These are phyloP conservation scores for Thecaphora thlaspeos DNA, from an alignment of 1,284 basidiomycete genomes.

Conservation along the genomic window DNA sequence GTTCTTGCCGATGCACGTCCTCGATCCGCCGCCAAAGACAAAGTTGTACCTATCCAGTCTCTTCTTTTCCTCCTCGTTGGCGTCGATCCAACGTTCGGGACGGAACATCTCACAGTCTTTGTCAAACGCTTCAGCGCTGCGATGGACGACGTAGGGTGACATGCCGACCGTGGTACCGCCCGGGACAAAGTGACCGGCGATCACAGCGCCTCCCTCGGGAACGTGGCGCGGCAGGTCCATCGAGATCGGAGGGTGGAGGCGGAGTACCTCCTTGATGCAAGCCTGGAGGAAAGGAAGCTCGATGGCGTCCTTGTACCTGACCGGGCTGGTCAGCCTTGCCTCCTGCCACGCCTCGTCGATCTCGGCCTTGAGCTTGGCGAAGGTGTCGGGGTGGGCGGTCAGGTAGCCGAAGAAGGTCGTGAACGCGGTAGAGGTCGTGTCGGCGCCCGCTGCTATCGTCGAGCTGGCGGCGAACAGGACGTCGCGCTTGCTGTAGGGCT, in stretches of 20 bases:
- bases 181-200: constrained; percentile 47
- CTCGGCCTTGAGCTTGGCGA: constrained; percentile 41
- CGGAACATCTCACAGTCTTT: constrained; percentile 36
- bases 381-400: constrained; percentile 34
- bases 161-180: constrained; percentile 47
- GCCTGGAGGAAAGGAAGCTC: constrained; percentile 48
- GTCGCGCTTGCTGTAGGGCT: constrained; percentile 26
- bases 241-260: constrained; percentile 54
- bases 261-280: constrained; percentile 54
- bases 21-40: constrained; percentile 41
- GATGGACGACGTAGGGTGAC: constrained; percentile 49
- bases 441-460: constrained; percentile 45
- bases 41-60: constrained; percentile 33
- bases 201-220: constrained; percentile 38
- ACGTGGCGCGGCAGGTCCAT: constrained; percentile 50
- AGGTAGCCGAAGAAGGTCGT: constrained; percentile 49
- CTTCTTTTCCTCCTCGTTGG: constrained; percentile 29
- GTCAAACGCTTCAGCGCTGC: constrained; percentile 40
- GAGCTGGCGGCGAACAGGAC: constrained; percentile 30
- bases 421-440: constrained; percentile 48
- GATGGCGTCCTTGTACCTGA: constrained; percentile 40
- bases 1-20: constrained; percentile 49
- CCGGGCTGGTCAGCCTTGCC: constrained; percentile 31
- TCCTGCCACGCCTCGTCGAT: constrained; percentile 39
- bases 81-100: constrained; percentile 51